Conservation (phyloP, 768 basidiomycete genomes). For the Tulasnella sp. region DNA sequence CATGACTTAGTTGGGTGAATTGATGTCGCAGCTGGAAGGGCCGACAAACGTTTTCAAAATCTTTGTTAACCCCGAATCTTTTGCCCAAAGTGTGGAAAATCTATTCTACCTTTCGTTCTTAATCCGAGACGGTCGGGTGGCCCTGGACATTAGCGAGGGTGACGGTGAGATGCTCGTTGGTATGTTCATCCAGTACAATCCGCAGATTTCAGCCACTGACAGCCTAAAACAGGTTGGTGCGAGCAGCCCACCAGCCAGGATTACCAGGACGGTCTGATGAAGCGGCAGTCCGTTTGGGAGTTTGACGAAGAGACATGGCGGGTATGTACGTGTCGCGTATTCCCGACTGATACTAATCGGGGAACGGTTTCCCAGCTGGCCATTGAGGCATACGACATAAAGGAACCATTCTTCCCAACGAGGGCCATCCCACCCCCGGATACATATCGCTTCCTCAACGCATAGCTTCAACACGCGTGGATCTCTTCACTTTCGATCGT, state of each 20-base stretch:
- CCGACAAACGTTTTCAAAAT: slow-evolving; percentile 72
- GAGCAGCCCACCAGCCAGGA: slow-evolving; percentile 53
- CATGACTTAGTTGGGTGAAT: background rate
- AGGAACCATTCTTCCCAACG: slow-evolving; percentile 59
- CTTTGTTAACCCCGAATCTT: slow-evolving; percentile 79
- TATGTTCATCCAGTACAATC: background rate
- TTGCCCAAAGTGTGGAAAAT: slow-evolving; percentile 92
- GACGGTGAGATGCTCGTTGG: background rate
- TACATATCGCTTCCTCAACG: background rate
- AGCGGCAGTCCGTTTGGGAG: slow-evolving; percentile 81
- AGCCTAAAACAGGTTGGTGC: slow-evolving; percentile 38
- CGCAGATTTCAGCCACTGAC: background rate
- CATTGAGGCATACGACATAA: slow-evolving; percentile 77
- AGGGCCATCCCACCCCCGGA: slow-evolving; percentile 31
- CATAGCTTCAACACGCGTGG: too few species aligned
- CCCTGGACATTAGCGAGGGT: slow-evolving; percentile 45
- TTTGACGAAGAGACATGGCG: slow-evolving; percentile 84
- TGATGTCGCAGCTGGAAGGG: background rate
- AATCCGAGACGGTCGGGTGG: slow-evolving; percentile 71
- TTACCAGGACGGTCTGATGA: slow-evolving; percentile 48
- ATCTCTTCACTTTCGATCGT: too few species aligned
- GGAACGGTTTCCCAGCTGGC: slow-evolving; percentile 29
- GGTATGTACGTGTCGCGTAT: slow-evolving; percentile 34
- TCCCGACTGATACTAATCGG: background rate
- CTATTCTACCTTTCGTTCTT: slow-evolving; percentile 91